Base-by-base conservation (phyloP, 257 asterid genomes). In the Solanum sparsipilum region DNA sequence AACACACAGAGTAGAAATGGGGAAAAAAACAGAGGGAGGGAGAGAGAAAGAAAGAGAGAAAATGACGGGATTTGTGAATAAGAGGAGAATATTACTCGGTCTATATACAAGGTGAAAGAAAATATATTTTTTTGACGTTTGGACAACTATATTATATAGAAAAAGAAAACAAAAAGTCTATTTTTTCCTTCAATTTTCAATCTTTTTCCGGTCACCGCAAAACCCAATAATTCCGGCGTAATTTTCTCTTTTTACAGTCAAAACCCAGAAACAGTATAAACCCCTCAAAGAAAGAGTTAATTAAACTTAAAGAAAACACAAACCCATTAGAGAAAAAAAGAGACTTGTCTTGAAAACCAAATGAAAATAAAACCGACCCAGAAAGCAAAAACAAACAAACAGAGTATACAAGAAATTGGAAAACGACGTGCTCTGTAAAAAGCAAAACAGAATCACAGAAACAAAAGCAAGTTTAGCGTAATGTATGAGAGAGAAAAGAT, bases 21-120 rank as follows among this genome's bases (percentile, higher is more conserved):
- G 92, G 87, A 85, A 91, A 90, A 44, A 88, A 58, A 36, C 12
- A 87, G 73, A 84, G 56, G 44, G 35, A 46, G 21, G n/a, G 58
- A 71, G 83, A 85, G 87, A 87, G 90, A 92, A 89, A 89, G 93
- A 88, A 67, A 85, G 88, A 86, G 95, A 94, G 95, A 90, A 89
- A 93, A 92, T 89, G 91, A 93, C 93, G 98, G 97, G 98, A 96
- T 93, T 70, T 92, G 90, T 91, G 41, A 82, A 81, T 18, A 10
- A 84, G 44, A 48, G 67, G 85, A 20, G 88, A 86, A 84, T 34
- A 74, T 74, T 88, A 90, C 87, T 87, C 90, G 83, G 90, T 90
- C 86, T 90, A 86, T 86, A 71, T 88, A 87, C 75, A 75, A 84
- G 48, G 84, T 38, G 92, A 86, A 88, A 88, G 88, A 82, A 52